Percentiles rank a stretch among this genome's conserved stretches.
Conservation (phyloP, 2,329 filamentous ascomycete species). For the Ambrosiella beaveri region DNA sequence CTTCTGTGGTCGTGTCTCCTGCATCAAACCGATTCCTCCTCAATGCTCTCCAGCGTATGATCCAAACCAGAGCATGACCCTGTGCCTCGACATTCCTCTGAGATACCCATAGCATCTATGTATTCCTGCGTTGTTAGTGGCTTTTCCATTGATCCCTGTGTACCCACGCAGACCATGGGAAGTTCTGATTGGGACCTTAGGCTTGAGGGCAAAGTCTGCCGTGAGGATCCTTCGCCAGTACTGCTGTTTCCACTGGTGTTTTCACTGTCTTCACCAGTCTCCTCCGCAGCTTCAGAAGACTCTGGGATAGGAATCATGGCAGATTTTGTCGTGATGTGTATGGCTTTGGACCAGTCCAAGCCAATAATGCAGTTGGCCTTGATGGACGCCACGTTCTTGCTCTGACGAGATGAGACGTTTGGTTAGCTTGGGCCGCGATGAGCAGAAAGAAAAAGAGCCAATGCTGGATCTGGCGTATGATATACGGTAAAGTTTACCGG, state of each 20-base stretch:
- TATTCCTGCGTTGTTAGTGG: not conserved
- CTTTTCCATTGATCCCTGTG: not conserved
- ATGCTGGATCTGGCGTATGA: too few relatives aligned
- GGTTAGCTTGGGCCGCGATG: too few relatives aligned
- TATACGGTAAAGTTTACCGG: too few relatives aligned
- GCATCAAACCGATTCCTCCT: not conserved
- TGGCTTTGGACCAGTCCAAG: constrained; percentile 40
- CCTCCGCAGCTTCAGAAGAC: constrained; percentile 30
- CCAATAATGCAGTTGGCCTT: constrained; percentile 51
- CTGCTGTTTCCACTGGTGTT: not conserved
- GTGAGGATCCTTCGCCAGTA: not conserved
- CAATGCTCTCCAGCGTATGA: not conserved
- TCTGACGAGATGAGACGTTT: constrained; percentile 18
- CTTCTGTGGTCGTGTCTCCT: not conserved
- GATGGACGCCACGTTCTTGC: constrained; percentile 43
- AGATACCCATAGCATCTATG: not conserved
- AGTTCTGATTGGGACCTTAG: too few relatives aligned
- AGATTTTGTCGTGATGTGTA: constrained; percentile 51
- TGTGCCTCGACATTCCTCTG: not conserved
- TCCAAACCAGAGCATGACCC: not conserved
- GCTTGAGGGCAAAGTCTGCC: too few relatives aligned
- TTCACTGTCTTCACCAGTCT: not conserved
- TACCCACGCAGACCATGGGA: too few relatives aligned
- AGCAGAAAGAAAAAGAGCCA: too few relatives aligned
- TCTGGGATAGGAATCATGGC: constrained; percentile 55